Conservation (phyloP, 208 protist species). For the Herpetomonas tarakana region DNA sequence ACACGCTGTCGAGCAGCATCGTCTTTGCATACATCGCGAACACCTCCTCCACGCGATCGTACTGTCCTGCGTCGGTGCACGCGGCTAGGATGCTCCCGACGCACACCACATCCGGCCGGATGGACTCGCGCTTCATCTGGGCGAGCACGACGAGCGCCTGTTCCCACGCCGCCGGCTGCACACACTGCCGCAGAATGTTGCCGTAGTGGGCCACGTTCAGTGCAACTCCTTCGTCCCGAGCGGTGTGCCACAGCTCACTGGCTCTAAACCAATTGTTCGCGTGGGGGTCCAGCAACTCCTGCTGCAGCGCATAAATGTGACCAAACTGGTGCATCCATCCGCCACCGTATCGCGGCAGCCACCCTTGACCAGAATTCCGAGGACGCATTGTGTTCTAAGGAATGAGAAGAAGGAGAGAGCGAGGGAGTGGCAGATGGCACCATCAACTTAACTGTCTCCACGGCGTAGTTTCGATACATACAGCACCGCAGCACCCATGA, state of each 20-base stretch:
- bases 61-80: conserved; percentile 45
- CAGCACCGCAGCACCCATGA: no score
- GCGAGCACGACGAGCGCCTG: conserved; percentile 43
- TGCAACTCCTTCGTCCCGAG: conserved; percentile 74
- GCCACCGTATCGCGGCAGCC: conserved; percentile 79
- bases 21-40: conserved; percentile 43
- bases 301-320: conserved; percentile 85
- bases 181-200: conserved; percentile 78
- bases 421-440: no score
- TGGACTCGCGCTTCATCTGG: conserved; percentile 64
- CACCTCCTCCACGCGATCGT: conserved; percentile 40
- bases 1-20: conserved; percentile 77
- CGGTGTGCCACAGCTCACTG: conserved; percentile 81
- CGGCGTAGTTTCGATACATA: no score
- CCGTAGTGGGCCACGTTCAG: conserved; percentile 72
- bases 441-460: no score
- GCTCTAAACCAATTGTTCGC: conserved; percentile 81
- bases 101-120: conserved; percentile 67
- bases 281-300: conserved; percentile 70
- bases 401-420: no score
- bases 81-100: conserved; percentile 61
- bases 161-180: conserved; percentile 62
- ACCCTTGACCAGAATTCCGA: conserved; percentile 47
- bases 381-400: no score
- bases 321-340: conserved; percentile 92